These are phyloP conservation scores for Myriangium duriaei DNA, from an alignment of 2,329 filamentous ascomycete species.

Conservation along the genomic window DNA sequence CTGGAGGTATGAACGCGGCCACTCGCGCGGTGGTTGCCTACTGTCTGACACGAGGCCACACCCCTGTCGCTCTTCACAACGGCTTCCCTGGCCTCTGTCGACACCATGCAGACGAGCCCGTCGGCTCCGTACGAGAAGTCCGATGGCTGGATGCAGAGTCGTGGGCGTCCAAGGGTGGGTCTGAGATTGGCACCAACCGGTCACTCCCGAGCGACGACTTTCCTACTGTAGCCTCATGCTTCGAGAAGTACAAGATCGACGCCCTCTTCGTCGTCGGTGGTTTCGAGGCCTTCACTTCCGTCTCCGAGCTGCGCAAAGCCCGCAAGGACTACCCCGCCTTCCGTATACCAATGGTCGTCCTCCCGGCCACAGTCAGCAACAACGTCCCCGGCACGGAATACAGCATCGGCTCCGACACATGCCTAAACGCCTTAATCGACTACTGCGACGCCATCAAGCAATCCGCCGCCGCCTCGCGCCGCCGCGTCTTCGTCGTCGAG, in stretches of 20 bases:
- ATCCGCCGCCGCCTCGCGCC: conserved; percentile 82
- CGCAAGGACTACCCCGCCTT: conserved; percentile 68
- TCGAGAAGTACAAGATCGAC: conserved; percentile 79
- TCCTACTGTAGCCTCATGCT: conserved; percentile 66
- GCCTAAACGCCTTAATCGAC: conserved; percentile 82
- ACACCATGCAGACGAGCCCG: conserved; percentile 72
- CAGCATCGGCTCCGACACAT: conserved; percentile 91
- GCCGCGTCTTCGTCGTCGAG: conserved; percentile 94
- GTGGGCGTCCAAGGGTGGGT: conserved; percentile 94
- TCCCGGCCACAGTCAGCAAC: conserved; percentile 97
- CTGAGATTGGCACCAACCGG: conserved; percentile 95
- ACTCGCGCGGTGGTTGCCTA: conserved; percentile 88
- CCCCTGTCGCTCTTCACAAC: conserved; percentile 85
- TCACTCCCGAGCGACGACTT: conserved; percentile 82
- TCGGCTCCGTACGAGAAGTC: conserved; percentile 73
- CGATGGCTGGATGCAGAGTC: conserved; percentile 87
- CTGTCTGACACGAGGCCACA: conserved; percentile 83
- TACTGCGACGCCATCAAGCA: conserved; percentile 98
- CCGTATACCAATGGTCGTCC: conserved; percentile 79
- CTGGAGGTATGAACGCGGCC: conserved; percentile 96
- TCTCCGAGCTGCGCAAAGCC: conserved; percentile 75
- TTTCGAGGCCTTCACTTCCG: conserved; percentile 90
- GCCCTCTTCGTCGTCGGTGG: conserved; percentile 80
- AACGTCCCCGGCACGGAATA: conserved; percentile 98
- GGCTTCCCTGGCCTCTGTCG: conserved; percentile 89